Evolutionary conservation across 768 basidiomycete genomes (phyloP), one percentile per base, ranked within the genome.

Genomic region (Pleurotus giganteus): DNA sequence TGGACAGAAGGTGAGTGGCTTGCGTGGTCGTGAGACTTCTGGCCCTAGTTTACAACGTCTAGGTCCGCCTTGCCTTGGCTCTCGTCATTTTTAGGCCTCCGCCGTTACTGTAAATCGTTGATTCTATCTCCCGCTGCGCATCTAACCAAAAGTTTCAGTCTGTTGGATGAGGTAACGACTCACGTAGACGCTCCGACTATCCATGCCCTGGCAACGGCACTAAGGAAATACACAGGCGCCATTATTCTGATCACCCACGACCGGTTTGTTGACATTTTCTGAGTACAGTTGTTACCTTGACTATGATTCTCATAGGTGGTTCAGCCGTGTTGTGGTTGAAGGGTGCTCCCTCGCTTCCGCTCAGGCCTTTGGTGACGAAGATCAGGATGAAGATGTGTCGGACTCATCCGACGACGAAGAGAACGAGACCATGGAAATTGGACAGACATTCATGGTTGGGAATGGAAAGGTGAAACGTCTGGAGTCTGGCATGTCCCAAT

Each of bases 171-270:
- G 64, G 80, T 85, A 4, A 85, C 86, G 42, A 80, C 86, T n/a
- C 87, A 89, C 68, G 67, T 89, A 39, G 86, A 89, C 64, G 72
- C 76, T 37, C 75, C 78, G 23, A 86, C 84, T 2, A 81, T 87
- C 28, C 67, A 75, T 55, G 81, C 80, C 0, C 68, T 89, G 1
- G 78, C 81, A 0, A 68, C 71, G 19, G 77, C 81, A 6, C 69
- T 88, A 37, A 72, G 72, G 45, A 66, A 63, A 12, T 88, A 76
- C 59, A 68, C 66, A 24, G 86, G 87, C 0, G 84, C 78, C 1
- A 62, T 88, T 27, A 68, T 86, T 8, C 69, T 87, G n/a, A 78
- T 88, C 46, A 85, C 82, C 42, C 87, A 89, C 61, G 87, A 89
- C 60, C 71, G 81, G 64, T 73, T 58, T 28, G 44, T 54, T 24